Evolutionary conservation across 1,139 yeast genomes (phyloP), one percentile per base, ranked within the genome.

Genomic region (Taphrina pruni): DNA sequence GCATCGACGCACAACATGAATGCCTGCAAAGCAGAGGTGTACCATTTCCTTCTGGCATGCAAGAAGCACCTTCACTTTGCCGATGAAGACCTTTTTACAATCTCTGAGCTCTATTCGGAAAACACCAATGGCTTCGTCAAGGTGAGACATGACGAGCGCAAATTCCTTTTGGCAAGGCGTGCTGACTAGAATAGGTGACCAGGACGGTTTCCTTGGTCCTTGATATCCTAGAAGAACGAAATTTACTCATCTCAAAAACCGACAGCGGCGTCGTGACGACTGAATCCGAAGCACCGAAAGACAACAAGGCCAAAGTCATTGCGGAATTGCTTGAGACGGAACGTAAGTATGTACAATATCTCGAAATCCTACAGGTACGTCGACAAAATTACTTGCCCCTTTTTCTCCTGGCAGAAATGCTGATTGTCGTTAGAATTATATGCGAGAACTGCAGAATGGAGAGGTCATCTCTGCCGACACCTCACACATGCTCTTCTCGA

Each of bases 11-110:
- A 71, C 62, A 65, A 93, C 77, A 78, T 90, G 73, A 87, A 92
- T 76, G 85, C 89, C 66, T 90, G 97, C 79, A 95, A 94, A 76
- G 89, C 90, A 78, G 88, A 92, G 39, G 93, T 94, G 41, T 94
- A 93, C 78, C 96, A 90, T 77, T 94, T 94, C 78, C 85, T 94
- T 69, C 85, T 89, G 72, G 97, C 96, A 14, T 93, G 96, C 77
- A 90, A 91, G 77, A 84, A 86, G 62, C 88, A 90, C 76, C 82
- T 93, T 72, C 85, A 86, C 64, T 85, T 89, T 73, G 85, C 88
- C 70, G 97, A 91, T 78, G 93, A 90, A 66, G 89, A 88, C 73
- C 82, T 93, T 78, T 93, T 94, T 78, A 91, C 97, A 43, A 90
- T 94, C 69, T 89, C 97, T 26, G 90, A 91, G 78, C 96, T 93